Base-by-base conservation (phyloP, 2,329 filamentous ascomycete species). In the Ceratocystiopsis brevicomis region DNA sequence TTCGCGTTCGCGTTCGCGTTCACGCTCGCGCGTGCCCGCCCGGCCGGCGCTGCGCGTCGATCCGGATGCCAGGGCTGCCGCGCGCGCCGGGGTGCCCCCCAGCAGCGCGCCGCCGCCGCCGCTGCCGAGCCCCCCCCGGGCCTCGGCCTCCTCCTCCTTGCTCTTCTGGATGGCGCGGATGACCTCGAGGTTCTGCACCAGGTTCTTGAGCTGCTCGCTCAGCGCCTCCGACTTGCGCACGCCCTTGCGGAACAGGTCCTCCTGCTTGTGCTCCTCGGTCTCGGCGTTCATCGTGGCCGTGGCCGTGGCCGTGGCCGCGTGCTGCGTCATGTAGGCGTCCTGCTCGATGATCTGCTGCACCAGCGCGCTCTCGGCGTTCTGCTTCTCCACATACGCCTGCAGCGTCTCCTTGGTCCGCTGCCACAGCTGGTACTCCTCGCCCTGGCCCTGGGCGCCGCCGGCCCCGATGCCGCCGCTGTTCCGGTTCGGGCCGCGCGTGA, bases 401-500 rank as follows among this genome's bases (percentile, higher is more conserved):
- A 64, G 45, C 42, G 62, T 59, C 5, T 61, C 59, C 47, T 62
- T 60, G 48, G 59, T 51, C 30, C 56, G 57, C 41, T 60, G 56
- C 63, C 63, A 66, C 12, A 63, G 50, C 37, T 54, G 52, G 9
- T 62, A 53, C 45, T 66, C 63, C 46, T 66, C 63, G 36, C 62
- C 63, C 45, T 62, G 60, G 2, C 57, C 25, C 25, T 30, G 25
- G 25, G 19, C 19, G 19, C 19, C 19, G 19, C 19, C 19, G 19
- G 4, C 19, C 4, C 19, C 19, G 4, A 21, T 6, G 19, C 25
- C 25, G 25, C 25, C 59, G 42, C 57, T 62, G 41, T 62, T 64
- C 39, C 63, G 59, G 43, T 53, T 55, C 16, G 56, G 56, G 11
- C 55, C 55, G 12, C 57, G 54, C 12, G 53, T 40, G 32, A 53